Evolutionary conservation across 768 basidiomycete genomes (phyloP), one percentile per base, ranked within the genome.

Genomic region (Cubamyces lactineus): DNA sequence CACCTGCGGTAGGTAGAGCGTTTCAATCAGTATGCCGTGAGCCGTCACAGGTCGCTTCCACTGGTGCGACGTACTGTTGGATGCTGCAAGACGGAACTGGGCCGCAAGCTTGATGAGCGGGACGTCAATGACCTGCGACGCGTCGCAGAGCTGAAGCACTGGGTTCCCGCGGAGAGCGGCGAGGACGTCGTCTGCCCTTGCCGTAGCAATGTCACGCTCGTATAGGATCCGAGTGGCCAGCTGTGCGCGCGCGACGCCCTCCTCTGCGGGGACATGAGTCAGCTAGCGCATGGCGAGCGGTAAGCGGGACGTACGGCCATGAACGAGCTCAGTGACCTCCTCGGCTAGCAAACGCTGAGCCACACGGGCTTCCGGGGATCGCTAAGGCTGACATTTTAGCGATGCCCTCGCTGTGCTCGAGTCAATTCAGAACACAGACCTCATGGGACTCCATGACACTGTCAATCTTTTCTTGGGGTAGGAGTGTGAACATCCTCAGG

Each of bases 401-500:
- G 15, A 6, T 47, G 47, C 23, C 21, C 19, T 11, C 46, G 39
- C 15, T 26, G 19, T 24, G 28, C 30, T 26, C 4, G 15, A 13
- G 19, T 16, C 57, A 24, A 7, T 26, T 17, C 54, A 38, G 39
- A 30, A 42, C 19, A 58, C 69, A 60, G 64, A 91, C 91, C 53
- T 70, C 67, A 71, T 97, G 96, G 2, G 76, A 73, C 11, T 75
- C 67, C 71, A 94, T 75, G 5, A 89, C 70, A 1, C 78, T 75
- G 1, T 81, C 73, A 47, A 97, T 87, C 60, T 84, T 74, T 16
- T 81, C 73, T 13, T 82, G 67, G 0, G 88, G 76, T 30, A 96
- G 76, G 43, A 97, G 79, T 2, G 94, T 96, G 66, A 98, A 92
- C 65, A 95, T 76, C 65, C 84, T 88, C 28, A 98, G 79, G 70